Base-by-base conservation (phyloP, 2,329 filamentous ascomycete genomes). In the Fusarium subglutinans region DNA sequence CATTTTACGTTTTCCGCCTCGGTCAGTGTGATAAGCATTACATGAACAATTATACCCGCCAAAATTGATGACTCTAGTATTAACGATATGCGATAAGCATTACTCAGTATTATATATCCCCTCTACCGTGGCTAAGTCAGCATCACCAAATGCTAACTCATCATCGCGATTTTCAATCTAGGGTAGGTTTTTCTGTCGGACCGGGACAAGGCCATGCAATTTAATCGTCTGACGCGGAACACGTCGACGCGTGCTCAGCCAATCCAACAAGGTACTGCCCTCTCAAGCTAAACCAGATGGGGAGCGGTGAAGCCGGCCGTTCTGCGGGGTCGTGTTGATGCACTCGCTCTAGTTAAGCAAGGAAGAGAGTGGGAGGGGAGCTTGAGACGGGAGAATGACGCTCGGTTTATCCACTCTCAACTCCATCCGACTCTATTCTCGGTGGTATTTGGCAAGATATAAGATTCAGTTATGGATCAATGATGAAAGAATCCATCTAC, bases 291-390 rank as follows among this genome's bases (percentile, higher is more conserved):
- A 47, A 68, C 63, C n/a, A 4, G 2, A 50, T 28, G 9, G 41
- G 33, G 66, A 66, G 63, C 71, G 71, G 71, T 72, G 48, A 74
- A 71, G 67, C 63, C 70, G 71, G 71, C 58, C 66, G 62, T 69
- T 73, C 64, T 72, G 71, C 58, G 71, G 71, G 71, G 71, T 37
- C 17, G 35, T 37, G 15, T 37, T 37, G 35, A 37, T 37, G 35
- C 35, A 9, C 17, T 35, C 33, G 33, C 33, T 15, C 33, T 35
- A 35, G 13, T 35, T 50, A 11, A 57, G 45, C 67, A 72, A 48
- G 71, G 66, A 63, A 71, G 66, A 37, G 28, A 26, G 33, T 41
- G 48, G 15, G 28, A 37, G 35, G 35, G 45, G 54, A 61, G 56
- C 62, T 64, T 38, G 66, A 44, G 53, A 33, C 51, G 45, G 66